Base-by-base conservation (phyloP, 1,139 yeast species). In the Pneumocystis wakefieldiae region DNA sequence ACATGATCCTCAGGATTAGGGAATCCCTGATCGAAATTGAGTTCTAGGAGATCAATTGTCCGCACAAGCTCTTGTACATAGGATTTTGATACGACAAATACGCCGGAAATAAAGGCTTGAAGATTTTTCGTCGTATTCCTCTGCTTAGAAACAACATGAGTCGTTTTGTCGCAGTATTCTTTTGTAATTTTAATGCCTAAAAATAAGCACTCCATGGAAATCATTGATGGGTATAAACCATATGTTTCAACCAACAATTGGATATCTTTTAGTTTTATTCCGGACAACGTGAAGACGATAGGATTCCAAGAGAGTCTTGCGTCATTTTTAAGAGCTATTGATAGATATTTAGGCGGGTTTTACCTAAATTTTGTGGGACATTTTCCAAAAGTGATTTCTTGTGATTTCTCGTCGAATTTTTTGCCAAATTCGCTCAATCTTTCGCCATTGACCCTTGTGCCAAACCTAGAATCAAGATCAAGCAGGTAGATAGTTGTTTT, bases 91-190 rank as follows among this genome's bases (percentile, higher is more conserved):
- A 63, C 63, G 48, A 63, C 59, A 32, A 41, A 59, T 29, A 15
- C 32, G 28, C 62, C 60, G 8, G 37, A 32, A 17, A 59, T 57
- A 17, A 63, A 29, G 37, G 63, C 64, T 37, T 59, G 64, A 57
- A 63, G 36, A 19, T 39, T 58, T 58, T 59, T 57, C 5, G 64
- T 60, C 1, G 63, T 61, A 59, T 58, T 63, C 59, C 59, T 57
- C 17, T 61, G 57, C 29, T 42, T 58, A 19, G 63, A 60, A 14
- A 63, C 38, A 17, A 63, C 63, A 53, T 58, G 64, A 14, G 64
- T 61, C 38, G 64, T 63, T 19, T 32, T 29, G 4, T 58, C 57
- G 10, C 19, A 35, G 36, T 57, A 61, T 14, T 60, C 61, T n/a
- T 61, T 55, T 7, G 59, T 12, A 29, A 57, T 57, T 24, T 59